Evolutionary conservation across 257 asterid genomes (phyloP).

Genomic region (Solanum medicagineum): DNA sequence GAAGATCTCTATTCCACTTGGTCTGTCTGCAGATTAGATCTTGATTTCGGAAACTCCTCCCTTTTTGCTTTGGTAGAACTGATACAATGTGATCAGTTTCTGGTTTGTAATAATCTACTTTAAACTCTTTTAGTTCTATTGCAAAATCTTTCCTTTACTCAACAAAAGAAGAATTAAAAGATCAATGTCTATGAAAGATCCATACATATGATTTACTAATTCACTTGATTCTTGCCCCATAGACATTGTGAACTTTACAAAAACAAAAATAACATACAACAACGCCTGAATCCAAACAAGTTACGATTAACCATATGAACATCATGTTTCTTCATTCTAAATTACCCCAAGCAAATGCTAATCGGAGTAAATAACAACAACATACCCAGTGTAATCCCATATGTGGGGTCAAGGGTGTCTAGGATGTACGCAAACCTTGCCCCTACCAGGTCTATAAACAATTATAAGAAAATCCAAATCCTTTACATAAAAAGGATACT

Average conservation of each 20-base stretch:
- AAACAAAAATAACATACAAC: no score
- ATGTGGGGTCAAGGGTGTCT: neutral
- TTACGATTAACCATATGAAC: no score
- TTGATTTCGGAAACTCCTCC: neutral
- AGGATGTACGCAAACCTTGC: neutral
- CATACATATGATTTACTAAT: no score
- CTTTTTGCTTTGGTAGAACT: neutral
- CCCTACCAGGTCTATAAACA: neutral
- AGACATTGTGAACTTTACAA: no score
- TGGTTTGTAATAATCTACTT: neutral
- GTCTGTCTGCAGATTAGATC: neutral
- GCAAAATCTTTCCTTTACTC: neutral
- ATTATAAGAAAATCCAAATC: neutral
- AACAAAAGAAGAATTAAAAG: neutral
- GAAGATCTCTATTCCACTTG: neutral
- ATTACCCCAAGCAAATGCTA: no score
- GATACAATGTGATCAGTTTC: neutral
- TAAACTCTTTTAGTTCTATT: neutral
- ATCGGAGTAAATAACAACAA: no score
- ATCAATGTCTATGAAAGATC: neutral
- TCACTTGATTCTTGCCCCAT: no score
- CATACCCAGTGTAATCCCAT: neutral
- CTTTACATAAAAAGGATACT: conserved; percentile 36
- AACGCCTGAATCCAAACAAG: no score
- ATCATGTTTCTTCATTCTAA: no score